phyloP scores from a whole-genome alignment of 768 basidiomycete genomes.

The Lentinula lateritia region DNA sequence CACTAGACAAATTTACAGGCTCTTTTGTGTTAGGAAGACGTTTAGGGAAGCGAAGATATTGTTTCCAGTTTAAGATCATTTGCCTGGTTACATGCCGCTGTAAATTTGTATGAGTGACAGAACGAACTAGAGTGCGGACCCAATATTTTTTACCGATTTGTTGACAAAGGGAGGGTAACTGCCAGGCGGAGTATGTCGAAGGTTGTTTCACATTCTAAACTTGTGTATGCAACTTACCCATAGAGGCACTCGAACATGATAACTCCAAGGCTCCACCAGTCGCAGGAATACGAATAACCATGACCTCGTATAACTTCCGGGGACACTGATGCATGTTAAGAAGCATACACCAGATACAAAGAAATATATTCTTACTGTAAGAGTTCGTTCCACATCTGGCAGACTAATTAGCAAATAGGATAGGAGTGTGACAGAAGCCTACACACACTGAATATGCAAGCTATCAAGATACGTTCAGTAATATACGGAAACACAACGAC shows the following conservation, averaged over 20 bases:
- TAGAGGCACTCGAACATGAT: slow-evolving; percentile 97
- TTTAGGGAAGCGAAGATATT: slow-evolving; percentile 79
- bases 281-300: slow-evolving; percentile 91
- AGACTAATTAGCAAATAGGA: slow-evolving; percentile 8
- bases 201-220: not conserved
- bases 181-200: slow-evolving; percentile 6
- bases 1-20: slow-evolving; percentile 39
- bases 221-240: slow-evolving; percentile 46
- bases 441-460: slow-evolving; percentile 85
- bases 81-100: slow-evolving; percentile 92
- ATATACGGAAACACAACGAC: slow-evolving; percentile 15
- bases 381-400: slow-evolving; percentile 79
- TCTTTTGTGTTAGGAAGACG: slow-evolving; percentile 82
- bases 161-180: slow-evolving; percentile 96
- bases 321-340: slow-evolving; percentile 52
- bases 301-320: slow-evolving; percentile 88
- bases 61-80: slow-evolving; percentile 96
- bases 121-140: slow-evolving; percentile 6
- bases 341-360: slow-evolving; percentile 11
- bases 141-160: slow-evolving; percentile 66
- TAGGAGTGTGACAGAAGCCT: slow-evolving; percentile 8
- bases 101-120: slow-evolving; percentile 10
- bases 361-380: slow-evolving; percentile 56
- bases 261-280: slow-evolving; percentile 98
- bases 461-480: slow-evolving; percentile 31